Conservation (phyloP, 2,329 filamentous ascomycete species). For the Neonectria punicea region DNA sequence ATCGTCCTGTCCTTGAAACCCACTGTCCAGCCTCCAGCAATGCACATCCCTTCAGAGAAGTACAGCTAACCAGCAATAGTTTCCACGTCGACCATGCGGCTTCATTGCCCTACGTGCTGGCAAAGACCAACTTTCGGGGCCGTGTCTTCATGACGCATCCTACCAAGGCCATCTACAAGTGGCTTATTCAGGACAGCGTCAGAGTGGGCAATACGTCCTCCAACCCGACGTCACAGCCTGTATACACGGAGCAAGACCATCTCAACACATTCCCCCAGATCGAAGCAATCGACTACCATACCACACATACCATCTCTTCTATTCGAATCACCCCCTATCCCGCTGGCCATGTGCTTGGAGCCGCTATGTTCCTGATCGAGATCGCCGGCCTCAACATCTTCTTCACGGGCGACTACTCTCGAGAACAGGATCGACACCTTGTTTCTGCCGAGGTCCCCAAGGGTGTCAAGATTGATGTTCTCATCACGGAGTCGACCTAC, state of each 20-base stretch:
- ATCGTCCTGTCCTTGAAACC: constrained; percentile 38
- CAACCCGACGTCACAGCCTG: constrained; percentile 73
- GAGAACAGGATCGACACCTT: constrained; percentile 94
- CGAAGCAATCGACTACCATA: constrained; percentile 98
- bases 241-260: constrained; percentile 97
- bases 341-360: constrained; percentile 96
- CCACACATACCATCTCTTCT: constrained; percentile 95
- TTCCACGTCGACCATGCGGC: constrained; percentile 99
- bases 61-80: constrained; percentile 62
- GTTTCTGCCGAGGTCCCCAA: constrained; percentile 92
- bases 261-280: constrained; percentile 93
- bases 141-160: constrained; percentile 99
- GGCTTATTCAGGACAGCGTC: constrained; percentile 97
- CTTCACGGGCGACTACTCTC: constrained; percentile 97
- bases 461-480: constrained; percentile 90
- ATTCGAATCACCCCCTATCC: constrained; percentile 98
- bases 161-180: constrained; percentile 99
- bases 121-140: constrained; percentile 97
- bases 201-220: constrained; percentile 81
- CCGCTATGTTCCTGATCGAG: constrained; percentile 97
- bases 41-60: constrained; percentile 21
- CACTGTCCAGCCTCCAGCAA: constrained; percentile 26
- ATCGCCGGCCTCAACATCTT: constrained; percentile 97
- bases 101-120: constrained; percentile 95
- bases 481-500: constrained; percentile 98